Percentiles rank a stretch among this genome's conserved stretches.
Evolutionary conservation across 345 rosid genomes (phyloP).

Genomic region (Draba incana): DNA sequence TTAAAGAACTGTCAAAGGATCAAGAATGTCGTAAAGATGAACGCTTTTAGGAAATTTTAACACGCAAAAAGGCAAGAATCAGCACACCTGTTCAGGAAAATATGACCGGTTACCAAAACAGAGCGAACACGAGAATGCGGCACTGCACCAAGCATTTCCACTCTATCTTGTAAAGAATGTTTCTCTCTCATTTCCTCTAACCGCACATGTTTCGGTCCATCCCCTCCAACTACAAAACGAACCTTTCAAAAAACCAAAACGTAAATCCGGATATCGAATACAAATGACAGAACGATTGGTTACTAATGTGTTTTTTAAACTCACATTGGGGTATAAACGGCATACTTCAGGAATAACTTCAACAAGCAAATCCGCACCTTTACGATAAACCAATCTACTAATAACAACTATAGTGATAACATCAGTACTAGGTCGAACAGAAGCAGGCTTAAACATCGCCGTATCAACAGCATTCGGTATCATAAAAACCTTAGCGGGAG

Average conservation of each 20-base stretch:
- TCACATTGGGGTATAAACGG: conserved; percentile 71
- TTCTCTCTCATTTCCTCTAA: conserved; percentile 97
- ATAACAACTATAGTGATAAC: conserved; percentile 85
- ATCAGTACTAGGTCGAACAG: conserved; percentile 51
- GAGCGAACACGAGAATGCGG: conserved; percentile 86
- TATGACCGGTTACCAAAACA: conserved; percentile 83
- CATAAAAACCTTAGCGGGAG: conserved; percentile 82
- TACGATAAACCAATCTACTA: conserved; percentile 93
- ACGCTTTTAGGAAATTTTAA: no score
- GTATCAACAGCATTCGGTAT: conserved; percentile 99
- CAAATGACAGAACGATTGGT: not conserved
- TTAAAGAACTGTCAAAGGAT: conserved; percentile 72
- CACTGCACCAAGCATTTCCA: conserved; percentile 92
- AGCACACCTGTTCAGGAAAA: conserved; percentile 79
- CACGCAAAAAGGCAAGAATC: not conserved
- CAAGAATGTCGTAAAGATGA: conserved; percentile 34
- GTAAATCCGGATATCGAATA: conserved; percentile 16
- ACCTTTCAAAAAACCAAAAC: conserved; percentile 53
- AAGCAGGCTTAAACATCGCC: conserved; percentile 90
- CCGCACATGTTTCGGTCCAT: conserved; percentile 91
- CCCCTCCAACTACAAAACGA: conserved; percentile 89
- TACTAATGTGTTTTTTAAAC: conserved; percentile 28
- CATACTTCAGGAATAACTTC: conserved; percentile 96
- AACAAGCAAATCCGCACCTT: conserved; percentile 95
- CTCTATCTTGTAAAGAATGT: conserved; percentile 95